phyloP scores from a whole-genome alignment of 2,329 filamentous ascomycete genomes.

The Diaporthe destruens region DNA sequence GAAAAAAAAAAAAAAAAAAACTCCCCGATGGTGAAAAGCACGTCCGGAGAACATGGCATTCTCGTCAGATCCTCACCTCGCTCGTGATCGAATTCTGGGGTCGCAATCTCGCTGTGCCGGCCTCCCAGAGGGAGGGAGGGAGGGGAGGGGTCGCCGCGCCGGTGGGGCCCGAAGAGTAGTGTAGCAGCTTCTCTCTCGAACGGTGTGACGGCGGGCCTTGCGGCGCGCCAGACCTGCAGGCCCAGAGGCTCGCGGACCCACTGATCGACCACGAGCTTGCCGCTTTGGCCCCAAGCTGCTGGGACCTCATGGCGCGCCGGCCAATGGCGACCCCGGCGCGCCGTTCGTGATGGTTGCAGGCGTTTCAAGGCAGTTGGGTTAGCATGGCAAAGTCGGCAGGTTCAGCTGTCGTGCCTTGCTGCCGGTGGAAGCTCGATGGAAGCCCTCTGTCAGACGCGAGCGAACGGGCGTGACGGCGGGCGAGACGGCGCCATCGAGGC shows the following conservation, averaged over 20 bases:
- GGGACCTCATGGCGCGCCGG: conserved; percentile 11
- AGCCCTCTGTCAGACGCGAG: conserved; percentile 19
- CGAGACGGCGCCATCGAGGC: not conserved
- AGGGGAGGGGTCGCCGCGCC: not conserved
- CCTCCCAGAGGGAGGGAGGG: conserved; percentile 6
- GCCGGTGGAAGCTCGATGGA: not conserved
- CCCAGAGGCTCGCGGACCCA: not conserved
- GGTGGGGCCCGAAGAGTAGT: conserved; percentile 9
- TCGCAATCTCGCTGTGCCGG: conserved; percentile 21
- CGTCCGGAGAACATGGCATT: conserved; percentile 31
- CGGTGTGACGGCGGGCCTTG: conserved; percentile 26
- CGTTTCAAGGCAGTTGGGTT: conserved; percentile 12
- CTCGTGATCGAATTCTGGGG: conserved; percentile 38
- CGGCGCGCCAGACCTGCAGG: conserved; percentile 15
- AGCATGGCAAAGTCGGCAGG: too few species aligned
- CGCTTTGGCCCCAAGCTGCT: conserved; percentile 32
- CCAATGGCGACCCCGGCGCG: conserved; percentile 26
- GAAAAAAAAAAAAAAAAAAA: not conserved
- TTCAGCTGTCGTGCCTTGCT: not conserved
- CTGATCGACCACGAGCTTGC: conserved; percentile 35
- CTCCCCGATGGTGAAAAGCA: not conserved
- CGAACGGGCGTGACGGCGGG: not conserved
- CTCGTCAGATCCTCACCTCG: conserved; percentile 16
- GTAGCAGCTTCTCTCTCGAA: not conserved
- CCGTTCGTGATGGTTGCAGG: conserved; percentile 23